Base-by-base conservation (phyloP, 192 early-diverging fungal genomes). In the Thamnidium elegans region DNA sequence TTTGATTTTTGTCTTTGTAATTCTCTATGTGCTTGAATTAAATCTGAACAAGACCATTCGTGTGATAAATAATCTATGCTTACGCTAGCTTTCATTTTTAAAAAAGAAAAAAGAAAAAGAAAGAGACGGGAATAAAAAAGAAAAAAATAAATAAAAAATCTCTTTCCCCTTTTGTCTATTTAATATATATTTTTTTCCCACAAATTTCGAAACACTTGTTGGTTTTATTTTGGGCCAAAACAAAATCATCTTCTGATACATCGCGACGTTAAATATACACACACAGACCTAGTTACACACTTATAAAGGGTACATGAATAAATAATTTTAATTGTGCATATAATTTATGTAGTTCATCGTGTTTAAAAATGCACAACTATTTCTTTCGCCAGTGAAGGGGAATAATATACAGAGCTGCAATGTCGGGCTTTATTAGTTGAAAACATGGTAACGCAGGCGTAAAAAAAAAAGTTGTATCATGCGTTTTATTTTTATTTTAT, bases 41-140 rank as follows among this genome's bases (percentile, higher is more conserved):
- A 46, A 42, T 73, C 72, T 15, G n/a, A 26, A 10, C 54, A 32
- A 19, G 34, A 10, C 72, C 72, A 73, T 6, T 60, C 60, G 23
- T 73, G 66, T 13, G 72, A 52, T 7, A 73, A 47, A 53, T 73
- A 73, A 53, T 73, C 72, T 3, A 73, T 66, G 30, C 62, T 65
- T 11, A 60, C 39, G 36, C 44, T 7, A 34, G 69, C 54, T 20
- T 58, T 59, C 64, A 71, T 39, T 48, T 48, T 48, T 48, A 19
- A 19, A 56, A 56, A 9, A 34, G 32, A 7, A 52, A 26, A 52
- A 50, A 7, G 3, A 50, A 36, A 36, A 21, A 20, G n/a, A 23
- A 51, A 55, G 14, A 65, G 43, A 46, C 14, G 63, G 34, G 11
- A 50, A 42, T 46, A 8, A 6, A 62, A 50, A 55, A 36, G 20